Percentiles rank a stretch among this genome's conserved stretches.
Evolutionary conservation across 345 rosid species (phyloP).

Genomic region (Salix viminalis): DNA sequence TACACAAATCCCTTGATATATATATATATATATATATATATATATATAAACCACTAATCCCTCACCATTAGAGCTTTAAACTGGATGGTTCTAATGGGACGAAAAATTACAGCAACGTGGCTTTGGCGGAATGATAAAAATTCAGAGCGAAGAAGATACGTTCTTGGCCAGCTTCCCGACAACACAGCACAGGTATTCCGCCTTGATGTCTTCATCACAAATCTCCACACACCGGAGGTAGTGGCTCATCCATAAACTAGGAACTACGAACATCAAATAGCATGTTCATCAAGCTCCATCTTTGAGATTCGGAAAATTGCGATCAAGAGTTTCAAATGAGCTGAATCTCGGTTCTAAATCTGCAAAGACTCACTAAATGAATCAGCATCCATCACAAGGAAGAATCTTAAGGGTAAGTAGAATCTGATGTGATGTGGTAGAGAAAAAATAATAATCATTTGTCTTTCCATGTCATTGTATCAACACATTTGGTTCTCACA

Average conservation of each 20-base stretch:
- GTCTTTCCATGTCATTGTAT: not conserved
- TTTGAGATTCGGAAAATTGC: not conserved
- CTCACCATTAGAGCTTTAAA: not conserved
- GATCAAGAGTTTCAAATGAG: not conserved
- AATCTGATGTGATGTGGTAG: not conserved
- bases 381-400: not conserved
- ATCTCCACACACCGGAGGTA: not conserved
- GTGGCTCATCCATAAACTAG: not conserved
- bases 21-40: too few species aligned
- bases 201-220: not conserved
- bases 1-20: not conserved
- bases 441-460: not conserved
- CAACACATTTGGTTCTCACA: not conserved
- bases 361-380: not conserved
- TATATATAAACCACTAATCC: not conserved
- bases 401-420: not conserved
- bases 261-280: not conserved
- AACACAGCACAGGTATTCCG: not conserved
- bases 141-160: not conserved
- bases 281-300: not conserved
- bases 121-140: not conserved
- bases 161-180: not conserved
- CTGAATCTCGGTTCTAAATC: not conserved
- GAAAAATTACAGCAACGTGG: not conserved
- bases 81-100: not conserved